phyloP scores from a whole-genome alignment of 1,284 basidiomycete genomes.

The Amylostereum chailletii region DNA sequence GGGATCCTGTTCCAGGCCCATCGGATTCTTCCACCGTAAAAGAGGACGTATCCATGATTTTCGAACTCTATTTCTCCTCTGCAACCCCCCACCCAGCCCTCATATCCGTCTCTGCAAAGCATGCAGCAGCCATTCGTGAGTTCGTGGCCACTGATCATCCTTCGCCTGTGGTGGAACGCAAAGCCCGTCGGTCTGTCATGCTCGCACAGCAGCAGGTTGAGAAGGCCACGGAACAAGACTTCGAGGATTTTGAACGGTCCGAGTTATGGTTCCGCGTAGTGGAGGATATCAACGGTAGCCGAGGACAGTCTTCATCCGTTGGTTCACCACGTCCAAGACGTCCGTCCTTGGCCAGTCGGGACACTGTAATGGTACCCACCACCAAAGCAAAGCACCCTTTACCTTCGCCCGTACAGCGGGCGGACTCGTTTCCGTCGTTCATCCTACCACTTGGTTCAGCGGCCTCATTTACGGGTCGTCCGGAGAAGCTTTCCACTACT shows the following conservation, averaged over 20 bases:
- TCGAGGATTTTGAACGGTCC: constrained; percentile 78
- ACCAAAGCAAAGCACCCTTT: constrained; percentile 9
- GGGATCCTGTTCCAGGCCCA: constrained; percentile 53
- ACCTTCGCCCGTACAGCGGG: constrained; percentile 4
- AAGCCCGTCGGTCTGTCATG: constrained; percentile 71
- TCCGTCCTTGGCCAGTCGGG: constrained; percentile 1
- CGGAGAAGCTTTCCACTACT: constrained; percentile 1
- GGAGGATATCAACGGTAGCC: constrained; percentile 51
- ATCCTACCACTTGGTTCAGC: constrained; percentile 7
- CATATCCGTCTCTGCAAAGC: constrained; percentile 58
- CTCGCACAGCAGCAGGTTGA: constrained; percentile 81
- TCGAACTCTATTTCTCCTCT: constrained; percentile 77
- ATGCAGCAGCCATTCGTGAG: constrained; percentile 59
- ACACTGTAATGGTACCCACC: background rate
- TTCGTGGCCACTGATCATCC: constrained; percentile 44
- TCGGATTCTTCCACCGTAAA: constrained; percentile 53
- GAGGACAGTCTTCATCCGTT: constrained; percentile 8
- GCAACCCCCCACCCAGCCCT: constrained; percentile 50
- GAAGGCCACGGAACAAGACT: constrained; percentile 86
- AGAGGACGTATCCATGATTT: constrained; percentile 84
- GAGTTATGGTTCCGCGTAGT: constrained; percentile 88
- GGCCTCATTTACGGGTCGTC: constrained; percentile 4
- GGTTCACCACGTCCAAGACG: background rate
- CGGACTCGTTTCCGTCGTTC: constrained; percentile 8
- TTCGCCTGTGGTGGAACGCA: constrained; percentile 42